Evolutionary conservation across 1,284 basidiomycete species (phyloP), one percentile per base, ranked within the genome.

Genomic region (Trametes pubescens): DNA sequence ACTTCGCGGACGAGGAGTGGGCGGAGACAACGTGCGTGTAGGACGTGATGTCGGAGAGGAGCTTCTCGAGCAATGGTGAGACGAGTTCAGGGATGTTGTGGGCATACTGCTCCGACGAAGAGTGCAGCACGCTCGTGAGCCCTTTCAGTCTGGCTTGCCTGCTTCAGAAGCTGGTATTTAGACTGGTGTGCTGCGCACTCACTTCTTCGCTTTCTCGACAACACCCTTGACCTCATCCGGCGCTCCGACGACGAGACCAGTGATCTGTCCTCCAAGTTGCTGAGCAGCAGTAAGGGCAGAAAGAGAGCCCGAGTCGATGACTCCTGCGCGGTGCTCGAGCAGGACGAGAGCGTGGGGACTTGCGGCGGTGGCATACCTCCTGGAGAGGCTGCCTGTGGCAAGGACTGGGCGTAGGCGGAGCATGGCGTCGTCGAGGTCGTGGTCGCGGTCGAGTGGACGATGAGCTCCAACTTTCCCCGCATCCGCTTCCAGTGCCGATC

Each of bases 21-120:
- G 89, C 86, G 13, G 87, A 89, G 64, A 98, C 91, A 70, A 99
- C 85, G 76, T 99, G 98, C 4, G 97, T 96, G 81, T 87, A 95
- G 4, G 82, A 77, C 13, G 84, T 81, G 63, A 71, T 71, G 32
- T 74, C 70, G 16, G 76, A 74, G 18, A 85, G 77, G 5, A 82
- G 61, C 61, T 77, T 74, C 70, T 81, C 77, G 24, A 83, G 65
- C 13, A 83, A 72, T n/a, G 81, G 81, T 1, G 81, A 78, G 24
- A 83, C 73, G 13, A 75, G 71, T 67, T 83, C 82, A 2, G 81
- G 79, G 4, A 82, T 67, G 2, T 74, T 72, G 72, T 88, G 83
- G 2, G 87, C 82, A 75, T 82, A 86, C 54, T 76, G 75, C 18
- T 79, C 72, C 24, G 81, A 80, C 40, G 80, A 71, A 21, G 82